Evolutionary conservation across 1,139 yeast species (phyloP).

Genomic region (Yamadazyma mexicana): DNA sequence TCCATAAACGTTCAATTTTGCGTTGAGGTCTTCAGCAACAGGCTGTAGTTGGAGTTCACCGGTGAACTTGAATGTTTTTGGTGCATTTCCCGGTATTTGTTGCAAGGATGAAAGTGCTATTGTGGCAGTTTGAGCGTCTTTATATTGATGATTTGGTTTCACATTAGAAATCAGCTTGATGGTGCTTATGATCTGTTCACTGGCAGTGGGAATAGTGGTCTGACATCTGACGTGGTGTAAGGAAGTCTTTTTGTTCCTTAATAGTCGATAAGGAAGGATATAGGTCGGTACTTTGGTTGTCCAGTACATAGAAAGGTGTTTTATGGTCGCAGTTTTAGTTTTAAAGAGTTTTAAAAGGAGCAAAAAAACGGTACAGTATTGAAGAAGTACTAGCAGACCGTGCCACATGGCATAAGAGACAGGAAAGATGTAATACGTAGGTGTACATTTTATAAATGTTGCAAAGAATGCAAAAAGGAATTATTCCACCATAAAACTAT

Average conservation of each 20-base stretch:
- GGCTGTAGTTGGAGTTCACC: slow-evolving; percentile 1
- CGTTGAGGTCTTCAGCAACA: background rate
- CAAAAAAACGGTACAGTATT: background rate
- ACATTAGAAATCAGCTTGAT: too few species aligned
- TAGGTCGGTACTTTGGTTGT: too few species aligned
- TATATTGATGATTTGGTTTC: background rate
- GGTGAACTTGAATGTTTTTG: background rate
- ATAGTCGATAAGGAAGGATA: too few species aligned
- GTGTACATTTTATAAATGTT: slow-evolving; percentile 19
- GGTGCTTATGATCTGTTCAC: too few species aligned
- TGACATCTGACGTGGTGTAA: too few species aligned
- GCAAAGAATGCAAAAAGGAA: slow-evolving; percentile 14
- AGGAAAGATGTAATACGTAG: slow-evolving; percentile 14
- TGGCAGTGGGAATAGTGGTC: too few species aligned
- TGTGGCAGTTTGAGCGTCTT: background rate
- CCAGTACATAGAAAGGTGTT: too few species aligned
- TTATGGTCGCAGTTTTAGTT: too few species aligned
- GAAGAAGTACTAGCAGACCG: background rate
- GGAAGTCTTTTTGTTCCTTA: too few species aligned
- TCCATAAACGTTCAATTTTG: slow-evolving; percentile 3
- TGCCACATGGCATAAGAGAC: too few species aligned
- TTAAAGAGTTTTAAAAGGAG: background rate
- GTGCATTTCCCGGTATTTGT: background rate
- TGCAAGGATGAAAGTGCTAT: background rate
- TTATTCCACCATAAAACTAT: slow-evolving; percentile 14